Percentiles rank a stretch among this genome's conserved stretches.
These are phyloP conservation scores for Periglandula ipomoeae DNA, from an alignment of 2,329 filamentous ascomycete species.

Conservation along the genomic window DNA sequence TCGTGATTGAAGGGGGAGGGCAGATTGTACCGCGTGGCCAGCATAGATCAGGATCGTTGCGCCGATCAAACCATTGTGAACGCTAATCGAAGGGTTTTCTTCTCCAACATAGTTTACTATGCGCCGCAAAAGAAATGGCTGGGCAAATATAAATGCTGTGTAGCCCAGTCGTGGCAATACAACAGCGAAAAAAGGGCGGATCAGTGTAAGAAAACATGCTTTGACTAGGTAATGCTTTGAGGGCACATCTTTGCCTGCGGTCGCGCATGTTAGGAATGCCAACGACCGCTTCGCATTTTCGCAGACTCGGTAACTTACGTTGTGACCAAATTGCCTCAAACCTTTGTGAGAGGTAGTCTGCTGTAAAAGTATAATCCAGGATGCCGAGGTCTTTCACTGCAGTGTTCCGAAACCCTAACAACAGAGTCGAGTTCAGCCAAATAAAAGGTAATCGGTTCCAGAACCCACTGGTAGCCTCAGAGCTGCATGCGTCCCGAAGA, in stretches of 20 bases:
- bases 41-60: constrained; percentile 29
- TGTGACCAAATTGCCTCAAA: neutral
- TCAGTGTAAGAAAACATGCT: neutral
- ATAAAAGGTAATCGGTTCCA: neutral
- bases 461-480: neutral
- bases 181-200: constrained; percentile 16
- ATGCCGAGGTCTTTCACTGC: neutral
- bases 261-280: neutral
- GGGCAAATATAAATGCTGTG: constrained; percentile 24
- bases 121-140: constrained; percentile 33
- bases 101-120: constrained; percentile 25
- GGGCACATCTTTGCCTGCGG: too few relatives aligned
- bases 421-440: neutral
- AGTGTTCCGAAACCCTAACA: neutral
- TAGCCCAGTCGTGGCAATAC: constrained; percentile 22
- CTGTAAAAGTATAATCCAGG: neutral
- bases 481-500: too few relatives aligned
- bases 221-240: constrained; percentile 5
- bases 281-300: neutral
- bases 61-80: constrained; percentile 33
- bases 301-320: neutral
- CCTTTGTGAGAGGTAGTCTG: neutral
- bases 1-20: too few relatives aligned
- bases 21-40: constrained; percentile 32
- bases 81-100: constrained; percentile 11